Conservation (phyloP, 345 rosid species). For the Pistacia vera region DNA sequence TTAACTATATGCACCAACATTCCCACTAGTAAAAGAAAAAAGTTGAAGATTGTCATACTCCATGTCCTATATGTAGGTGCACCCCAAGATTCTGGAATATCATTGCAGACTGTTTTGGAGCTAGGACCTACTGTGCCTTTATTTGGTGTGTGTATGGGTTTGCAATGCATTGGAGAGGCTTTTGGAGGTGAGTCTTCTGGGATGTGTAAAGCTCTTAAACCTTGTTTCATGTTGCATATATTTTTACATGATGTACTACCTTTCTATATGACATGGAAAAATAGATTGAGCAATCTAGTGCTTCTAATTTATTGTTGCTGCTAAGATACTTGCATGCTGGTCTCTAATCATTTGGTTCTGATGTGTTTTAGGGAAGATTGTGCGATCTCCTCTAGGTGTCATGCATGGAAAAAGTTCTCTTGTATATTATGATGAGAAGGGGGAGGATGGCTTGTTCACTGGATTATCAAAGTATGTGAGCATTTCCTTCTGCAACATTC, state of each 20-base stretch:
- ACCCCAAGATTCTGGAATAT: slow-evolving; percentile 95
- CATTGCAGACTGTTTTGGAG: slow-evolving; percentile 88
- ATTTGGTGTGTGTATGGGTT: slow-evolving; percentile 95
- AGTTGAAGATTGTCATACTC: not conserved
- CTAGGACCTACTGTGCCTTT: slow-evolving; percentile 87
- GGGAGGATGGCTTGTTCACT: slow-evolving; percentile 75
- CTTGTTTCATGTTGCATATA: not conserved
- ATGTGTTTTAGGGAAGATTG: slow-evolving; percentile 72
- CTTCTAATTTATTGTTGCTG: not conserved
- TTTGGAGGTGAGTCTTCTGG: slow-evolving; percentile 72
- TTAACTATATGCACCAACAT: not conserved
- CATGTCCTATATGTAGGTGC: slow-evolving; percentile 47
- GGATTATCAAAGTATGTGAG: slow-evolving; percentile 77
- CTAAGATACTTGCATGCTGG: slow-evolving; percentile 10
- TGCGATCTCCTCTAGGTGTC: slow-evolving; percentile 86
- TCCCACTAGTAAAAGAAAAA: not conserved
- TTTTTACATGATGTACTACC: not conserved
- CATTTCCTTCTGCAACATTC: slow-evolving; percentile 7
- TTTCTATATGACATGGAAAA: not conserved
- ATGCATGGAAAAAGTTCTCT: slow-evolving; percentile 95
- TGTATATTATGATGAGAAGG: slow-evolving; percentile 85
- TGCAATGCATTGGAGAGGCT: slow-evolving; percentile 99
- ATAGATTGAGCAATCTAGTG: not conserved
- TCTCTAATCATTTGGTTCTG: slow-evolving; percentile 10
- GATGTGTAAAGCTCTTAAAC: slow-evolving; percentile 7